phyloP scores from a whole-genome alignment of 1,284 basidiomycete genomes.

The Puccinia novopanici region DNA sequence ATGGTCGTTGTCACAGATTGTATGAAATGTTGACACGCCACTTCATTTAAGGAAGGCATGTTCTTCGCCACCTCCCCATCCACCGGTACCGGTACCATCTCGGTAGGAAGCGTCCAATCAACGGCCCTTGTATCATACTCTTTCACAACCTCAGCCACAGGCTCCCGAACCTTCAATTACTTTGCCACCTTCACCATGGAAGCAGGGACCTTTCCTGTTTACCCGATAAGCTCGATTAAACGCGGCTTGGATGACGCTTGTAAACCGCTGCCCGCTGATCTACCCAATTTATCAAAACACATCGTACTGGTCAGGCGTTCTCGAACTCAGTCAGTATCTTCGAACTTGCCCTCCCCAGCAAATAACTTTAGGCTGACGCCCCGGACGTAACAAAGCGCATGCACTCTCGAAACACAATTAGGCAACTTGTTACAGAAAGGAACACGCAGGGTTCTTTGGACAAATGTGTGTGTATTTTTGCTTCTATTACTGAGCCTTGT shows the following conservation, averaged over 20 bases:
- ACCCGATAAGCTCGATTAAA: constrained; percentile 32
- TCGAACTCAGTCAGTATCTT: constrained; percentile 25
- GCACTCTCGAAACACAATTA: constrained; percentile 46
- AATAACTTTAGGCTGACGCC: not conserved
- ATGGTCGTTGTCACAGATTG: not conserved
- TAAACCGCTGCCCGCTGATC: constrained; percentile 9
- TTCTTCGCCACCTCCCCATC: constrained; percentile 61
- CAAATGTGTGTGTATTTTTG: constrained; percentile 33
- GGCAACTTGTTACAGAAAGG: constrained; percentile 21
- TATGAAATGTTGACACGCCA: not conserved
- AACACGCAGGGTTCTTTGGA: constrained; percentile 37
- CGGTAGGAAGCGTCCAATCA: constrained; percentile 55
- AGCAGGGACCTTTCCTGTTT: constrained; percentile 37
- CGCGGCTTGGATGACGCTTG: constrained; percentile 44
- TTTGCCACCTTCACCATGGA: constrained; percentile 43
- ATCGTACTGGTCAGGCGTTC: constrained; percentile 46
- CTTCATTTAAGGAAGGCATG: constrained; percentile 56
- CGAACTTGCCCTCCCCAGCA: not conserved
- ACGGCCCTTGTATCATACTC: constrained; percentile 36
- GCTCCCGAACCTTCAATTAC: constrained; percentile 32
- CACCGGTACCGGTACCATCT: constrained; percentile 59
- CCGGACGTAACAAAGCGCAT: constrained; percentile 15
- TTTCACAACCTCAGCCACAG: constrained; percentile 46
- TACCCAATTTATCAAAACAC: constrained; percentile 35
- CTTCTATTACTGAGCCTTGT: not conserved